These are phyloP conservation scores for Gardenia jasminoides DNA, from an alignment of 257 asterid species.

Conservation along the genomic window DNA sequence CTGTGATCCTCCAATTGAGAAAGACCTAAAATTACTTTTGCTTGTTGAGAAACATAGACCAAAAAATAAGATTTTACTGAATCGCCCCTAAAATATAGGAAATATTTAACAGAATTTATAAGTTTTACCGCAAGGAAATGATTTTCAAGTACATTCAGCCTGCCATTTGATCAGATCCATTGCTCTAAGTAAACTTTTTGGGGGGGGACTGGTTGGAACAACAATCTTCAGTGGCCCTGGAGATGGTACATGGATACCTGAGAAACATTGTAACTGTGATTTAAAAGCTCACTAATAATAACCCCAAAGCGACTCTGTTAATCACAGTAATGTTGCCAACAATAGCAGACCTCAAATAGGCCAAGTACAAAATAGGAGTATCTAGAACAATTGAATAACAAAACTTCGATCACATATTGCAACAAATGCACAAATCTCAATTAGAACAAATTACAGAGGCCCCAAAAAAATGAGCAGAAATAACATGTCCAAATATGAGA, in stretches of 20 bases:
- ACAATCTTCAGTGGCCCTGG: conserved; percentile 28
- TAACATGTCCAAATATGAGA: not conserved
- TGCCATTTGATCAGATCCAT: conserved; percentile 32
- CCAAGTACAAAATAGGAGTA: not conserved
- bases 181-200: conserved; percentile 28
- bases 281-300: not conserved
- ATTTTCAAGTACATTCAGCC: conserved; percentile 23
- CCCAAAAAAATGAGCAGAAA: not conserved
- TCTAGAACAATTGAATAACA: not conserved
- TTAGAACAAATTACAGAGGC: not conserved
- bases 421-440: not conserved
- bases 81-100: not conserved
- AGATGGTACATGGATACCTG: conserved; percentile 25
- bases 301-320: not conserved
- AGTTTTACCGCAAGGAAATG: conserved; percentile 19
- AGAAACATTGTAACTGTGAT: conserved; percentile 5
- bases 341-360: not conserved
- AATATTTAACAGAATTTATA: no score
- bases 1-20: not conserved
- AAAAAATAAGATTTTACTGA: not conserved
- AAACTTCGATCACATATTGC: not conserved
- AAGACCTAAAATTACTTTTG: not conserved
- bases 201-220: conserved; percentile 28
- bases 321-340: not conserved
- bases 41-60: not conserved